Conservation (phyloP, 345 rosid genomes). For the Abelmoschus esculentus region DNA sequence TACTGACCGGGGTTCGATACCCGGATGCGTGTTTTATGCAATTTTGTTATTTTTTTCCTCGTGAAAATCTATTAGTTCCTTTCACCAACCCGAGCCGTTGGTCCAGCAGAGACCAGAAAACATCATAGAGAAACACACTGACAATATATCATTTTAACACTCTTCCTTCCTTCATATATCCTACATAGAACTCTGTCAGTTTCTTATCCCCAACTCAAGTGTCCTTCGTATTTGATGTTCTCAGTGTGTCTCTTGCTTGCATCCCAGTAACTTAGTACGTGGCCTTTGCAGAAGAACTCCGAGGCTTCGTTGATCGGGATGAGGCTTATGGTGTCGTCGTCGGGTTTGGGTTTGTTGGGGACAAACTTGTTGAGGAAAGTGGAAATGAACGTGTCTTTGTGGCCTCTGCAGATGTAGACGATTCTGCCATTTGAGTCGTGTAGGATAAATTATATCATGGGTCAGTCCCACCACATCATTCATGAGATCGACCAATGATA, state of each 20-base stretch:
- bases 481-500: no score
- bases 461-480: no score
- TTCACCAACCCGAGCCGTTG: no score
- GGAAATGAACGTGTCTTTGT: neutral
- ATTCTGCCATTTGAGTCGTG: neutral
- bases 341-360: neutral
- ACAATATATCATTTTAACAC: no score
- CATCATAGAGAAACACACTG: neutral
- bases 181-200: neutral
- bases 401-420: neutral
- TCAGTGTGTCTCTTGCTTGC: neutral
- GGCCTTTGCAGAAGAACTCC: no score
- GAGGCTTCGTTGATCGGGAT: no score
- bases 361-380: neutral
- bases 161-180: no score
- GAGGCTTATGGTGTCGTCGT: neutral
- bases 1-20: constrained; percentile 97
- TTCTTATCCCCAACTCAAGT: neutral
- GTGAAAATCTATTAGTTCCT: no score
- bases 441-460: no score
- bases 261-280: no score
- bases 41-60: no score
- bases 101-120: no score
- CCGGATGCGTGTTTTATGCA: constrained; percentile 51
- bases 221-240: neutral